phyloP scores from a whole-genome alignment of 148 eudicot genomes.

The Euryodendron excelsum region DNA sequence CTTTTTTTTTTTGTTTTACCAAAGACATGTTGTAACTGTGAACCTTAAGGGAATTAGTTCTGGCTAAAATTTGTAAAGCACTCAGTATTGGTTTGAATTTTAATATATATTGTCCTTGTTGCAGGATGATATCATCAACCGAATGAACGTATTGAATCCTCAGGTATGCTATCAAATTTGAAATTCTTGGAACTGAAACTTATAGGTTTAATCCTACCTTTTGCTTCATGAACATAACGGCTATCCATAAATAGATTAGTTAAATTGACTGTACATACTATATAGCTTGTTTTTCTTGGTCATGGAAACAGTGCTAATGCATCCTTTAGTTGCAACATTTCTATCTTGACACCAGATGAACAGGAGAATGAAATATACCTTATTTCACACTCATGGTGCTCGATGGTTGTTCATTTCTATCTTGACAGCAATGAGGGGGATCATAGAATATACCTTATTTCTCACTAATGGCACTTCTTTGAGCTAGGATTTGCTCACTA shows the following conservation, averaged over 20 bases:
- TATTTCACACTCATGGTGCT: neutral
- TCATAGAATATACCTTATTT: neutral
- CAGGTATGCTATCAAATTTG: slow-evolving; percentile 51
- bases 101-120: slow-evolving; percentile 16
- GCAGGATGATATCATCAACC: slow-evolving; percentile 65
- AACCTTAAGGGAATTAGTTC: neutral
- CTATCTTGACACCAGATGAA: neutral
- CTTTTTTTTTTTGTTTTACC: neutral
- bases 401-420: neutral
- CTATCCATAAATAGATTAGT: too few relatives aligned
- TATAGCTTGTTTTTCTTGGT: neutral
- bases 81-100: slow-evolving; percentile 1
- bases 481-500: too few relatives aligned
- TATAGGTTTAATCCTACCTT: neutral
- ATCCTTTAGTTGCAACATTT: slow-evolving; percentile 2
- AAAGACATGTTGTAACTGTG: neutral
- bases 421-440: neutral
- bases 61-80: neutral
- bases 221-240: neutral
- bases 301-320: too few relatives aligned
- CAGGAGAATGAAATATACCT: too few relatives aligned
- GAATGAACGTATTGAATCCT: slow-evolving; percentile 76
- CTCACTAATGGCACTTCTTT: too few relatives aligned
- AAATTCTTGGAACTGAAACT: neutral
- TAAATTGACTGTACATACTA: neutral